A percentile compares a stretch with the other conserved stretches of the same genome.
phyloP scores from a whole-genome alignment of 2,329 filamentous ascomycete species.

The Fusarium sp. region DNA sequence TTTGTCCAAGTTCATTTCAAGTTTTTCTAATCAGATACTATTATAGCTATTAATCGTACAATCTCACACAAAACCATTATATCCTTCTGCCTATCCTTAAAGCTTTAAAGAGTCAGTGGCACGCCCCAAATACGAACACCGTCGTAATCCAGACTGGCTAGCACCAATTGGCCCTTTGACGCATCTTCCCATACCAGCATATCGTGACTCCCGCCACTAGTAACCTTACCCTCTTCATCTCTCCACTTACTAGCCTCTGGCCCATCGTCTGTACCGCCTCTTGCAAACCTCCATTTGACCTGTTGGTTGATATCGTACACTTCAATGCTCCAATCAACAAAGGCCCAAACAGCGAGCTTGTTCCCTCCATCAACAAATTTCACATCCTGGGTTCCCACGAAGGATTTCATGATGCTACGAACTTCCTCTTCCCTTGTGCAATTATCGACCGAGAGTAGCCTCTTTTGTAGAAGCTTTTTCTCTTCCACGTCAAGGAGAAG shows the following conservation, averaged over 20 bases:
- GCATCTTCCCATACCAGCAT: conserved; percentile 32
- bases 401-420: not conserved
- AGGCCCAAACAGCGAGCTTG: conserved; percentile 16
- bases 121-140: conserved; percentile 28
- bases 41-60: not conserved
- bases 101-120: conserved; percentile 7
- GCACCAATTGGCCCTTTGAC: not conserved
- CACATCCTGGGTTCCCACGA: conserved; percentile 5
- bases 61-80: too few species aligned
- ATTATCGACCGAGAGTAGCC: conserved; percentile 14
- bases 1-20: too few species aligned
- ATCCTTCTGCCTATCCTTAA: not conserved
- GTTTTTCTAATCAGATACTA: too few species aligned
- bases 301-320: conserved; percentile 21
- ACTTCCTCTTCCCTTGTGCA: not conserved
- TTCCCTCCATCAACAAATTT: conserved; percentile 26
- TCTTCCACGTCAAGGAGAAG: conserved; percentile 8
- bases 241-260: conserved; percentile 19
- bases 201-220: conserved; percentile 2
- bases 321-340: conserved; percentile 29
- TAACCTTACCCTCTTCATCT: conserved; percentile 24
- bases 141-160: conserved; percentile 30
- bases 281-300: conserved; percentile 30
- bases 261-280: conserved; percentile 30
- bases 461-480: conserved; percentile 16